Percentiles rank a stretch among this genome's conserved stretches.
These are phyloP conservation scores for Russula compacta DNA, from an alignment of 768 basidiomycete genomes.

Conservation along the genomic window DNA sequence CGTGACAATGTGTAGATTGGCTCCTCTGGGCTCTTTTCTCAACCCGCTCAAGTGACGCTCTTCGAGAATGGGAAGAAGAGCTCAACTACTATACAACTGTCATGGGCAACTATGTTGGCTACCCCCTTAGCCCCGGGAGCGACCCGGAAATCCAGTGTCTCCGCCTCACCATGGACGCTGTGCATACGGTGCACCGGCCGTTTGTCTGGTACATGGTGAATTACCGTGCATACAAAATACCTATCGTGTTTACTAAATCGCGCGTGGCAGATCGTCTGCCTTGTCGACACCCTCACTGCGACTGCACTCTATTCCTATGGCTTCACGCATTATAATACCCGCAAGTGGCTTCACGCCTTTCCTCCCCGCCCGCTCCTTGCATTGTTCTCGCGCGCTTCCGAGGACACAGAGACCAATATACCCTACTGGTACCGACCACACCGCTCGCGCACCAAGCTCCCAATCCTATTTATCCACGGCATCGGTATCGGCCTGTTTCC, in stretches of 20 bases:
- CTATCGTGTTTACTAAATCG: neutral
- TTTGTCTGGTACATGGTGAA: slow-evolving; percentile 54
- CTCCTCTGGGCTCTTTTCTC: slow-evolving; percentile 58
- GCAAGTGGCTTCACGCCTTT: slow-evolving; percentile 34
- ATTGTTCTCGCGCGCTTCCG: slow-evolving; percentile 35
- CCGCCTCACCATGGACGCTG: slow-evolving; percentile 48
- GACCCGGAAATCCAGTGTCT: slow-evolving; percentile 35
- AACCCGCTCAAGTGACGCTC: slow-evolving; percentile 25
- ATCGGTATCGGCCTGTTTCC: slow-evolving; percentile 62
- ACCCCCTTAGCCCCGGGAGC: slow-evolving; percentile 33
- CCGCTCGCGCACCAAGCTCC: slow-evolving; percentile 36
- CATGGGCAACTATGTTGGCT: slow-evolving; percentile 36
- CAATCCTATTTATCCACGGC: slow-evolving; percentile 59
- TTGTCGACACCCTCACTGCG: slow-evolving; percentile 40
- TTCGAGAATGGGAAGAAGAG: slow-evolving; percentile 41
- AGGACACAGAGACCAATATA: slow-evolving; percentile 24
- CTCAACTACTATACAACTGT: slow-evolving; percentile 36
- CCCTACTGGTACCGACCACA: slow-evolving; percentile 46
- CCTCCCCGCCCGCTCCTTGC: slow-evolving; percentile 41
- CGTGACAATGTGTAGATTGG: slow-evolving; percentile 51
- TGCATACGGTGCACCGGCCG: slow-evolving; percentile 46
- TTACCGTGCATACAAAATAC: neutral
- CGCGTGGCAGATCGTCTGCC: slow-evolving; percentile 38
- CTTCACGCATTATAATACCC: slow-evolving; percentile 44
- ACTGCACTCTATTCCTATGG: slow-evolving; percentile 34